These are phyloP conservation scores for Solidago caesia DNA, from an alignment of 129 eudicot genomes.

Conservation along the genomic window DNA sequence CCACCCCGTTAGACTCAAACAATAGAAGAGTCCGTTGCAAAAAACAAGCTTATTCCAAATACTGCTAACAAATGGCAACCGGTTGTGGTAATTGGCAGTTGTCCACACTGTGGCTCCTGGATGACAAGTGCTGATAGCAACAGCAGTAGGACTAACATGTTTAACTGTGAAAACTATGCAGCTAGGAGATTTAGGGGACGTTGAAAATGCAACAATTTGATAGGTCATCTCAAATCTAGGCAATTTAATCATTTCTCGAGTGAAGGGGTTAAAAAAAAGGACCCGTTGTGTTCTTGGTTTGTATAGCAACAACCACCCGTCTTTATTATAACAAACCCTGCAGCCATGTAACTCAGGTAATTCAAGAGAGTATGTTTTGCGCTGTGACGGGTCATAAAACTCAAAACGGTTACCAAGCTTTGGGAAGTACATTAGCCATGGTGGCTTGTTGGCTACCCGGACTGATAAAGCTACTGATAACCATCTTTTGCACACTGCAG, in stretches of 20 bases:
- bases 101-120: slow-evolving; percentile 88
- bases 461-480: slow-evolving; percentile 61
- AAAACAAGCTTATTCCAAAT: slow-evolving; percentile 84
- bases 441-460: slow-evolving; percentile 66
- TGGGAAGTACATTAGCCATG: slow-evolving; percentile 91
- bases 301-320: slow-evolving; percentile 77
- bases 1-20: slow-evolving; percentile 89
- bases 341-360: slow-evolving; percentile 69
- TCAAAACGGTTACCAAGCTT: slow-evolving; percentile 68
- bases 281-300: slow-evolving; percentile 59
- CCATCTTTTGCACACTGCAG: slow-evolving; percentile 87
- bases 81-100: slow-evolving; percentile 74
- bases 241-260: slow-evolving; percentile 62
- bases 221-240: slow-evolving; percentile 69
- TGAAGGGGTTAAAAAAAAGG: slow-evolving; percentile 71
- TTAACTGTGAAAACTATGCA: slow-evolving; percentile 77
- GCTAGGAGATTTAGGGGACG: slow-evolving; percentile 56
- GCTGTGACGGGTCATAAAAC: slow-evolving; percentile 70
- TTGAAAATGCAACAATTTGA: slow-evolving; percentile 78
- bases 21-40: slow-evolving; percentile 67
- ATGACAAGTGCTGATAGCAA: slow-evolving; percentile 78
- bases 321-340: slow-evolving; percentile 76
- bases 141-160: slow-evolving; percentile 74
- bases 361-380: slow-evolving; percentile 66
- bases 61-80: slow-evolving; percentile 88